Evolutionary conservation across 352 stramenopile species (phyloP), one percentile per base, ranked within the genome.

Genomic region (Pythium guiyangense): DNA sequence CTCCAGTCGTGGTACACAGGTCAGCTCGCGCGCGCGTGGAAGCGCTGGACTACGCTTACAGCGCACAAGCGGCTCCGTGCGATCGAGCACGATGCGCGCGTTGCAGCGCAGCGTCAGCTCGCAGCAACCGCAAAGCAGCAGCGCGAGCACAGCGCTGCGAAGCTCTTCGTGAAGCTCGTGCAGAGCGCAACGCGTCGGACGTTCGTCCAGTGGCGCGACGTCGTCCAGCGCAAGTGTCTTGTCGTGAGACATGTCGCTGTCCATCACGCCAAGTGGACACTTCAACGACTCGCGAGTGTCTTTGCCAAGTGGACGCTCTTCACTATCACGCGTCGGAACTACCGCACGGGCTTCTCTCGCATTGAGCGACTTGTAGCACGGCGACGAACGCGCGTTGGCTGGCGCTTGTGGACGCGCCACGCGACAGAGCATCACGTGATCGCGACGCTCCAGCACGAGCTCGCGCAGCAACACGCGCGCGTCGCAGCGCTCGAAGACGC

Each of bases 1-100:
- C 29, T 77, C 17, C 54, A 70, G 8, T 26, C 40, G 29, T 84
- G 76, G 76, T 74, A 67, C 29, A 49, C 60, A 11, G 57, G 57
- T 3, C 64, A 69, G 18, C 18, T 86, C 20, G 48, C 57, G 14
- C 60, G 59, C 17, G 67, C 56, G 35, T 89, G 79, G 79, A 57
- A 40, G 15, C 69, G 74, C 31, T 89, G 74, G 79, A 39, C 48
- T 10, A 35, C 58, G 1, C 46, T 42, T 2, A 42, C 57, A 0
- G 25, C 61, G 3, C 45, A 58, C 26, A 25, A 62, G 1, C 58
- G 56, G 18, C 40, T 69, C 17, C n/a, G 50, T 10, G 53, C 53
- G 12, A 55, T 35, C 10, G 48, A 60, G 18, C 29, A 61, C 10
- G 26, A 59, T 18, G 15, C 35, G 31, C 45, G 14, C 42, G 39